These are phyloP conservation scores for Ogataea angusta DNA, from an alignment of 805 yeast species.

Conservation along the genomic window DNA sequence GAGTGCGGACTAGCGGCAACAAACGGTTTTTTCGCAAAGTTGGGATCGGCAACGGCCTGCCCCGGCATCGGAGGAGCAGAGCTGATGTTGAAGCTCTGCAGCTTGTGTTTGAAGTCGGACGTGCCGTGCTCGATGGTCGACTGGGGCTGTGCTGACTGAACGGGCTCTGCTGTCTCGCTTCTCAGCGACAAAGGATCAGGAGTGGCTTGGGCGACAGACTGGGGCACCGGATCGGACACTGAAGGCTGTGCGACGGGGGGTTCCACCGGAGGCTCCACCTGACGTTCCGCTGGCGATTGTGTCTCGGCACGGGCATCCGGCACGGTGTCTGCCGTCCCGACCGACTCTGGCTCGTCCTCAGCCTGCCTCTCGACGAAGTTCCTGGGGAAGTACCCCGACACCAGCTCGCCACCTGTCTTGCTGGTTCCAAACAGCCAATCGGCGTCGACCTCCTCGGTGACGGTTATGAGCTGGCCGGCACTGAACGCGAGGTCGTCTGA, in stretches of 20 bases:
- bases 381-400: slow-evolving; percentile 82
- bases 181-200: neutral
- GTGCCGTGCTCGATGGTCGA: neutral
- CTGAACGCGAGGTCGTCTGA: slow-evolving; percentile 80
- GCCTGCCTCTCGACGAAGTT: slow-evolving; percentile 59
- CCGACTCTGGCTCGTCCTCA: slow-evolving; percentile 2
- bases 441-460: slow-evolving; percentile 78
- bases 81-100: slow-evolving; percentile 47
- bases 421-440: slow-evolving; percentile 86
- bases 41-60: slow-evolving; percentile 28
- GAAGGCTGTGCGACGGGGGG: neutral
- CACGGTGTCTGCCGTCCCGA: neutral
- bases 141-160: neutral
- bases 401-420: slow-evolving; percentile 38
- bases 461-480: slow-evolving; percentile 68
- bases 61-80: slow-evolving; percentile 41
- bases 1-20: slow-evolving; percentile 55
- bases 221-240: neutral
- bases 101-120: slow-evolving; percentile 38
- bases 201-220: neutral
- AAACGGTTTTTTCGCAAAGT: slow-evolving; percentile 54
- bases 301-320: neutral
- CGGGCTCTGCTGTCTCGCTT: neutral
- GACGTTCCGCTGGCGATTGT: slow-evolving; percentile 1
- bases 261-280: neutral